A percentile compares a stretch with the other conserved stretches of the same genome.
phyloP scores from a whole-genome alignment of 805 yeast species.

The Wickerhamiella parazyma region DNA sequence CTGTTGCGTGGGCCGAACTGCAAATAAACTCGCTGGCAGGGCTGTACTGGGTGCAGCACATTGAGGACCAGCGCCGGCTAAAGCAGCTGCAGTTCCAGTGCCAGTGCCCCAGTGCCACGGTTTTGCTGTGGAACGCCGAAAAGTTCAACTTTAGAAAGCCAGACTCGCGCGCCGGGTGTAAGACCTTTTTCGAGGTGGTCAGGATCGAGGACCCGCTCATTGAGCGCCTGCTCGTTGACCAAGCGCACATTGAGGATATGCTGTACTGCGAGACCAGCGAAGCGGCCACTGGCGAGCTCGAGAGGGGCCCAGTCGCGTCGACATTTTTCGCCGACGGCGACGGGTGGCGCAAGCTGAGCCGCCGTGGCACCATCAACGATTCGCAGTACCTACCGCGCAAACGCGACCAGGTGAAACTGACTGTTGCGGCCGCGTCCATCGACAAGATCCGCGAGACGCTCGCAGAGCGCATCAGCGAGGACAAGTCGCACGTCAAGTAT shows the following conservation, averaged over 20 bases:
- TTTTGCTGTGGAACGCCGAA: constrained; percentile 43
- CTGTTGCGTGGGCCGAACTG: neutral
- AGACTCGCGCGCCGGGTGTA: constrained; percentile 33
- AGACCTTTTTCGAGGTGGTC: constrained; percentile 48
- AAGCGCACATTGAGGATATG: constrained; percentile 13
- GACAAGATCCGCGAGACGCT: neutral
- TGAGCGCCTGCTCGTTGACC: constrained; percentile 34
- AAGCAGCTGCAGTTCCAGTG: constrained; percentile 11
- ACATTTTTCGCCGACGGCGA: neutral
- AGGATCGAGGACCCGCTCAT: constrained; percentile 41
- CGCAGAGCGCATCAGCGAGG: neutral
- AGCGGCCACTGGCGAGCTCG: constrained; percentile 1
- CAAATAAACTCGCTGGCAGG: constrained; percentile 32
- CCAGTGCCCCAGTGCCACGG: constrained; percentile 22
- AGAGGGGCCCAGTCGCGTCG: neutral
- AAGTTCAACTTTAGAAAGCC: constrained; percentile 35
- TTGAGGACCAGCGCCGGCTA: constrained; percentile 38
- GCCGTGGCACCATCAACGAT: neutral
- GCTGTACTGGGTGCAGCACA: constrained; percentile 55
- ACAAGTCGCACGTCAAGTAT: neutral
- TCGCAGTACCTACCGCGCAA: neutral
- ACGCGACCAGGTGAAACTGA: neutral
- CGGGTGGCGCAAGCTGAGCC: neutral
- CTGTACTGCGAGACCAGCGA: neutral
- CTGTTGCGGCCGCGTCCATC: neutral